These are phyloP conservation scores for Apophysomyces sp. DNA, from an alignment of 371 early-diverging fungal genomes.

Conservation along the genomic window DNA sequence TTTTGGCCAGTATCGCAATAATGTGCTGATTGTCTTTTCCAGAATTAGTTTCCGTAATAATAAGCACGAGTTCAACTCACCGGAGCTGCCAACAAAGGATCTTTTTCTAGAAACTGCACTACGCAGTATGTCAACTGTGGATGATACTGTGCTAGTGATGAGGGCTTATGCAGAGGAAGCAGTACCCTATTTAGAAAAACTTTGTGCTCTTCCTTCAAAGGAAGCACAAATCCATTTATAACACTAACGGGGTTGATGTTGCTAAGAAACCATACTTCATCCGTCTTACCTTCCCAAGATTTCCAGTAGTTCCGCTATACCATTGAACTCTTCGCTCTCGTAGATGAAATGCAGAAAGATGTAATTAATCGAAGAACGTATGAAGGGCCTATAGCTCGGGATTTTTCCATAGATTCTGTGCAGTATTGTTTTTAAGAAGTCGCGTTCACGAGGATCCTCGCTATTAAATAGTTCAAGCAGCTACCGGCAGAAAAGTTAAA, in stretches of 20 bases:
- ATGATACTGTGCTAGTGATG: conserved; percentile 87
- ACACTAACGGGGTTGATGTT: conserved; percentile 64
- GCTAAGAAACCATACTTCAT: not conserved
- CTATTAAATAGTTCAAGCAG: conserved; percentile 94
- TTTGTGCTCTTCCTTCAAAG: conserved; percentile 97
- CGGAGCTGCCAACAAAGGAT: conserved; percentile 86
- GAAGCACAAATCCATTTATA: conserved; percentile 98
- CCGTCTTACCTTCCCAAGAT: conserved; percentile 81
- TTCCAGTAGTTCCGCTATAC: conserved; percentile 95
- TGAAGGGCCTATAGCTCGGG: conserved; percentile 92
- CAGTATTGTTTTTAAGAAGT: conserved; percentile 95
- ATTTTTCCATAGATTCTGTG: conserved; percentile 98
- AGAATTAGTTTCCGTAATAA: not conserved
- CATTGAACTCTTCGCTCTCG: conserved; percentile 94
- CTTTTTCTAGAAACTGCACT: conserved; percentile 97
- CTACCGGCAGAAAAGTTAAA: conserved; percentile 40
- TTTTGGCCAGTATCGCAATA: conserved; percentile 97
- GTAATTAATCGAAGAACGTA: conserved; percentile 94
- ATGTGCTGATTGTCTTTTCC: conserved; percentile 74
- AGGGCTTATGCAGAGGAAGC: conserved; percentile 94
- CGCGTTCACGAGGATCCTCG: conserved; percentile 98
- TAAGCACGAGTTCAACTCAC: conserved; percentile 33
- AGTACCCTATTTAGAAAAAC: conserved; percentile 89
- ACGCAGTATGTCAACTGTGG: conserved; percentile 97
- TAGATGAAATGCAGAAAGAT: conserved; percentile 97